Base-by-base conservation (phyloP, 2,329 filamentous ascomycete genomes). In the Colletotrichum acutatum region DNA sequence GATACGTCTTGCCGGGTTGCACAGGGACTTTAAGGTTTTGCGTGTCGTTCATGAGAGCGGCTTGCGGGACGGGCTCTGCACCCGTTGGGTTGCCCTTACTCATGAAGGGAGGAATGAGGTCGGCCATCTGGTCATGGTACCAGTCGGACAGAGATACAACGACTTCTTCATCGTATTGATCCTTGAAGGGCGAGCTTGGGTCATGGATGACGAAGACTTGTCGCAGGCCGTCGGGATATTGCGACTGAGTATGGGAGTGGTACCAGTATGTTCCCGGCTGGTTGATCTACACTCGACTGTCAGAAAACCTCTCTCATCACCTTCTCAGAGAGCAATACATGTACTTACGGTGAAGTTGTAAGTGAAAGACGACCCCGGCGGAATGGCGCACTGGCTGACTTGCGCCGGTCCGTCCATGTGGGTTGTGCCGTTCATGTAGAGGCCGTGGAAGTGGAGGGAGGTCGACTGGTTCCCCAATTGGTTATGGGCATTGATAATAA, bases 181-280 rank as follows among this genome's bases (percentile, higher is more conserved):
- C 84, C 32, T 83, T 81, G 79, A 90, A 92, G 0, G 91, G 91
- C n/a, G 85, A 84, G 0, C 88, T 79, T 1, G 87, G 87, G 77
- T 94, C 92, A 62, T 93, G 89, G 24, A 94, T 84, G 66, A 94
- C 88, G 37, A 94, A 81, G 1, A 91, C 87, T 0, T 87, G 91
- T 26, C 92, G 86, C 6, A 93, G 84, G 12, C 92, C 92, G 79
- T 94, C 92, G 1, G 92, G 91, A 74, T 94, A 94, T 79, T 93
- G 92, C 28, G 88, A 90, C 74, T 86, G 85, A 26, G 87, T 86
- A 78, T 94, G 92, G 5, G 90, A 92, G 79, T 94, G 92, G 76
- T 95, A 95, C 93, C 93, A 95, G 81, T 94, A 95, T 1, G 92
- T 94, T 32, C 93, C 93, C 0, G 91, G 87, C 83, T 94, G 92